Conservation (phyloP, 345 rosid genomes). For the Corchorus capsularis region DNA sequence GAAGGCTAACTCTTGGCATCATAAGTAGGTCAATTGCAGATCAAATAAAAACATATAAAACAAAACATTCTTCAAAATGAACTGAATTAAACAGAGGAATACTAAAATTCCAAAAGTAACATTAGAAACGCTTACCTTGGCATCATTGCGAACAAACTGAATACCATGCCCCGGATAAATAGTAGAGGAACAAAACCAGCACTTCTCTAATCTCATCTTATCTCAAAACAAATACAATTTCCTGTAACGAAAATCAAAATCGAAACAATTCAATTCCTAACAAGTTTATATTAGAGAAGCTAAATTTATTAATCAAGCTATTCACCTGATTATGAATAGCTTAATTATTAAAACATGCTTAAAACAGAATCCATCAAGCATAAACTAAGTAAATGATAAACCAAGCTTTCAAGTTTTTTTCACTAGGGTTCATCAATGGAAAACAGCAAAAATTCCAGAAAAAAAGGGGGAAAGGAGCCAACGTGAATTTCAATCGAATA, state of each 20-base stretch:
- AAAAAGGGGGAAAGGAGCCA: not conserved
- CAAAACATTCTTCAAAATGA: not conserved
- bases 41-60: not conserved
- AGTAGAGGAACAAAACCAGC: slow-evolving; percentile 96
- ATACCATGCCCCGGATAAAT: slow-evolving; percentile 89
- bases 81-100: not conserved
- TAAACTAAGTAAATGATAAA: not conserved
- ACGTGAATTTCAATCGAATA: not conserved
- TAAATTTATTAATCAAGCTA: not conserved
- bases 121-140: slow-evolving; percentile 47
- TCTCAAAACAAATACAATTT: slow-evolving; percentile 1
- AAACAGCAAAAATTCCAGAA: not conserved
- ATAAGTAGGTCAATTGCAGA: not conserved
- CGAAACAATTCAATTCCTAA: not conserved
- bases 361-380: no score
- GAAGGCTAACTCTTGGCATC: no score
- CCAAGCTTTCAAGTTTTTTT: not conserved
- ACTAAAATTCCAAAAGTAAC: not conserved
- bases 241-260: not conserved
- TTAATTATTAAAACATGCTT: not conserved
- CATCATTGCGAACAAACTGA: slow-evolving; percentile 86
- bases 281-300: no score
- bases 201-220: slow-evolving; percentile 83
- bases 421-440: not conserved
- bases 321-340: not conserved